Evolutionary conservation across 1,139 yeast species (phyloP), one percentile per base, ranked within the genome.

Genomic region (Eremothecium cymbalariae): DNA sequence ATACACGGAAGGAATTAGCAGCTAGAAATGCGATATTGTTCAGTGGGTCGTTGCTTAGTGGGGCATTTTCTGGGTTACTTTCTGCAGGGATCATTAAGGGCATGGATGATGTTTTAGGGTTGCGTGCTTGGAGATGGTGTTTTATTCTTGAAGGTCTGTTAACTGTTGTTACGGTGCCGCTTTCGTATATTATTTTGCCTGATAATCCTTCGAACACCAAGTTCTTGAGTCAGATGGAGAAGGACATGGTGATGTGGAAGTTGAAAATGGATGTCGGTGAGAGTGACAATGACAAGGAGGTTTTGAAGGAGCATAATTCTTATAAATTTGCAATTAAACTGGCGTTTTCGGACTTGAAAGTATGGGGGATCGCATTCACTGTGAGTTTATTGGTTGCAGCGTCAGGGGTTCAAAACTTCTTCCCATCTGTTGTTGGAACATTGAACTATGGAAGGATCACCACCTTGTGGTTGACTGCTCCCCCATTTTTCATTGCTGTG

Each of bases 341-440:
- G 36, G 66, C 74, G 3, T 42, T 62, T 30, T 59, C 53, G 38
- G 76, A 71, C 47, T 42, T 57, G 36, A 69, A 70, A 45, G 65
- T 67, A 28, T 68, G 73, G 74, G 47, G 63, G 31, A 52, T 69
- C 24, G 65, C 71, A 17, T 68, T 67, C 31, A 59, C 62, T 37
- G 58, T 68, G 28, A 58, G 72, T 4, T 70, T 70, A 57, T 55
- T 72, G 19, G 76, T 71, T 28, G 77, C 77, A 21, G 75, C 77
- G 30, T 59, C 62, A 46, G 77, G 78, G 51, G 72, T 73, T 32
- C 72, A 77, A 18, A 70, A 73, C 48, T 74, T 72, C 53, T 74
- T 74, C 64, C 81, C 80, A 18, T 65, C 77, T 1, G 74, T 74
- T 22, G 77, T 74, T 14, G 55, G 63, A 42, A 73, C 81, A 5